Percentiles rank a stretch among this genome's conserved stretches.
These are phyloP conservation scores for Paragyromitra xinjiangensis DNA, from an alignment of 495 filamentous ascomycete species.

Conservation along the genomic window DNA sequence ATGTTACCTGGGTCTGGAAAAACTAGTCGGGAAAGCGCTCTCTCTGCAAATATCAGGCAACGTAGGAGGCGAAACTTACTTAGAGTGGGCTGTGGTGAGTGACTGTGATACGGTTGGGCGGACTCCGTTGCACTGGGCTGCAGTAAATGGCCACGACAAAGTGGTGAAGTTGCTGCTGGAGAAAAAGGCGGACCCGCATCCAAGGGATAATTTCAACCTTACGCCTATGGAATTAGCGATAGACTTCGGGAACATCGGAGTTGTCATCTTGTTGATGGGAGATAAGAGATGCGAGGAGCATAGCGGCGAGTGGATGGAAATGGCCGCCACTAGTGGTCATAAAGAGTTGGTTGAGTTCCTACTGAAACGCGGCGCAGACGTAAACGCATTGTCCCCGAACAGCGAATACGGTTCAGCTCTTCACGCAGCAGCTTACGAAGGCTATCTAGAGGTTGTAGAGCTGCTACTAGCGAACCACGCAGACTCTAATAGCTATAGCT, in stretches of 20 bases:
- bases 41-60: background rate
- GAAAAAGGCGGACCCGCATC: background rate
- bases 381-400: background rate
- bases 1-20: slow-evolving; percentile 1
- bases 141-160: background rate
- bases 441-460: background rate
- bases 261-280: background rate
- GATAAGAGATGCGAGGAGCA: too few species aligned
- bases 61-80: background rate
- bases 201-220: background rate
- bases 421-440: slow-evolving; percentile 14
- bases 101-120: background rate
- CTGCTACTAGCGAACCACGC: background rate
- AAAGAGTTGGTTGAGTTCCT: background rate
- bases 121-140: slow-evolving; percentile 14
- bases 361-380: background rate
- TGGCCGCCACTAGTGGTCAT: background rate
- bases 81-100: background rate
- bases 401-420: slow-evolving; percentile 2
- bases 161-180: background rate
- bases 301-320: background rate
- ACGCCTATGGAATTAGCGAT: slow-evolving; percentile 11
- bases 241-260: background rate
- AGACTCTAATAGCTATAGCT: background rate
- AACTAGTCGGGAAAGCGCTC: background rate